Evolutionary conservation across 1,139 yeast species (phyloP).

Genomic region (Sugiyamaella novakii): DNA sequence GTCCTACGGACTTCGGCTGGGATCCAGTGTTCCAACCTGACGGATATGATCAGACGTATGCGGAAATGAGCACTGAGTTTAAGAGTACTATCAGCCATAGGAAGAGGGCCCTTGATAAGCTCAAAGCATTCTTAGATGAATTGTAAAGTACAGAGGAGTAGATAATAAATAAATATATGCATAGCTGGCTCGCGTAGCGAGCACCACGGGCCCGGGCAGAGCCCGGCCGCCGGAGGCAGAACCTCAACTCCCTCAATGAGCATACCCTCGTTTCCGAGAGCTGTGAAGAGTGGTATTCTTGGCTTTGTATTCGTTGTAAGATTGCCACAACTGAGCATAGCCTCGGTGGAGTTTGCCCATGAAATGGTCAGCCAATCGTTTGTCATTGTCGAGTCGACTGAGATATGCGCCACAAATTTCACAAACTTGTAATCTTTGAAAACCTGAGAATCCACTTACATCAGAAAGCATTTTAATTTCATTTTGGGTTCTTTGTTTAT

Average conservation of each 20-base stretch:
- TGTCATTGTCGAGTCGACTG: constrained; percentile 83
- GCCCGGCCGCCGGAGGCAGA: too few species aligned
- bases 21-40: constrained; percentile 85
- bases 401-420: constrained; percentile 89
- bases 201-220: too few species aligned
- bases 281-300: constrained; percentile 31
- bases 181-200: not conserved
- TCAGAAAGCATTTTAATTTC: constrained; percentile 63
- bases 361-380: constrained; percentile 89
- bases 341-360: constrained; percentile 86
- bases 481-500: constrained; percentile 48
- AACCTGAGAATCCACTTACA: constrained; percentile 81
- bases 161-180: constrained; percentile 5
- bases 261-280: constrained; percentile 13
- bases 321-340: constrained; percentile 71
- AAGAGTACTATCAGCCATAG: constrained; percentile 89
- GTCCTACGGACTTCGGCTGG: constrained; percentile 89
- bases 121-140: constrained; percentile 12
- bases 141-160: not conserved
- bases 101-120: constrained; percentile 72
- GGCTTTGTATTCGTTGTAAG: constrained; percentile 53
- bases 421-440: constrained; percentile 89
- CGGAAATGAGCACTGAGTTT: constrained; percentile 78
- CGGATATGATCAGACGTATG: constrained; percentile 65
- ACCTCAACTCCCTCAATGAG: not conserved